These are phyloP conservation scores for Eucalyptus fibrosa DNA, from an alignment of 345 rosid genomes.

Conservation along the genomic window DNA sequence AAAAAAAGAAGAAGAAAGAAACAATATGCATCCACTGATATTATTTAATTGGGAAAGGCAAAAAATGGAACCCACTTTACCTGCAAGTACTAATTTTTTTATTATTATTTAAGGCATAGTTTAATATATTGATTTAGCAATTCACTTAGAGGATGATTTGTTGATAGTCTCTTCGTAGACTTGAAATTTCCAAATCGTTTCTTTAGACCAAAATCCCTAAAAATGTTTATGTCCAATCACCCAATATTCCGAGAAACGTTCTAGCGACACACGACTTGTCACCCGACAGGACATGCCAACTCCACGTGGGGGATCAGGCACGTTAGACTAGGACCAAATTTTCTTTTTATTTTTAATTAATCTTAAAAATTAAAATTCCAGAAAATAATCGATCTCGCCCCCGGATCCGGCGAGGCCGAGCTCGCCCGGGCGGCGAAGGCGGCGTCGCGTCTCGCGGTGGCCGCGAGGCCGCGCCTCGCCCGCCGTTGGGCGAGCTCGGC, in stretches of 20 bases:
- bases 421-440: too few species aligned
- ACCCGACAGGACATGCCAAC: not conserved
- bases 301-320: not conserved
- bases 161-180: not conserved
- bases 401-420: too few species aligned
- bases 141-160: not conserved
- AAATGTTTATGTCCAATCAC: not conserved
- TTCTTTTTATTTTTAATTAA: too few species aligned
- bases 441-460: too few species aligned
- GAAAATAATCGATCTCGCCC: too few species aligned
- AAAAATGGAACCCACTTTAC: not conserved
- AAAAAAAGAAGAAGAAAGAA: not conserved
- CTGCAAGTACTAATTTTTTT: too few species aligned
- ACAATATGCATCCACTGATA: not conserved
- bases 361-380: not conserved
- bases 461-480: too few species aligned
- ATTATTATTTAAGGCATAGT: not conserved
- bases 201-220: not conserved
- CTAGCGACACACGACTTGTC: not conserved
- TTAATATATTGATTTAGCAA: not conserved
- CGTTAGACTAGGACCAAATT: not conserved
- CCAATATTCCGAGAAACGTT: not conserved
- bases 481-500: too few species aligned
- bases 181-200: not conserved
- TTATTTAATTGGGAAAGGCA: not conserved